Evolutionary conservation across 129 eudicot genomes (phyloP), one percentile per base, ranked within the genome.

Genomic region (Arctium minus): DNA sequence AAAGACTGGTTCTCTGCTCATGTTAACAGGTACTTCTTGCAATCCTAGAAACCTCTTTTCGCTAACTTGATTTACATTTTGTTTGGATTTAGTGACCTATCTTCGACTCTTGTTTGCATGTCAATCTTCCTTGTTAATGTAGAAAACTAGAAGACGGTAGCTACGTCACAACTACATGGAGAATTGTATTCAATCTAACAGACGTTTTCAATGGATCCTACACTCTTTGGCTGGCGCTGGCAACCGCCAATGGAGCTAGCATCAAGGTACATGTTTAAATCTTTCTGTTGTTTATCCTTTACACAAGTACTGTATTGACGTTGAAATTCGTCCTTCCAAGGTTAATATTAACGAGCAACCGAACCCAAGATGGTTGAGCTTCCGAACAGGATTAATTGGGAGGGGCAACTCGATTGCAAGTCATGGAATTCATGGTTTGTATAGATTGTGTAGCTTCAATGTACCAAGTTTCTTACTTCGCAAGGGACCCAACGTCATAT

Each of bases 1-100:
- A 79, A 4, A 37, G 90, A 90, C 67, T 90, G 94, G 94, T 90
- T 90, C 80, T 90, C 84, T 64, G 89, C 90, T 53, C 94, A 90
- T 33, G 92, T 90, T 32, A 68, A 70, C 29, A 88, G 90, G 94
- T 90, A 78, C 15, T 69, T 79, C 17, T 69, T 6, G 3, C 75
- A 72, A 15, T 15, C 65, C 65, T 15, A 56, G 22, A 56, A 27
- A 56, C 27, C 65, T 56, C 65, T 17, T 56, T 17, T 4, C 7
- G 44, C 17, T 35, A 32, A 33, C 40, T 44, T 2, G 2, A 40
- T 22, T 8, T 37, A 27, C 35, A 13, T 73, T 56, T 38, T 33
- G 8, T 22, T 79, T 56, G 27, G 18, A 56, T 17, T 4, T 15
- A 56, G 5, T 15, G 65, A 56, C 27, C 4, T 56, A 8, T 62